Percentiles rank a stretch among this genome's conserved stretches.
Conservation (phyloP, 306 rosid genomes). For the Cicer arietinum region DNA sequence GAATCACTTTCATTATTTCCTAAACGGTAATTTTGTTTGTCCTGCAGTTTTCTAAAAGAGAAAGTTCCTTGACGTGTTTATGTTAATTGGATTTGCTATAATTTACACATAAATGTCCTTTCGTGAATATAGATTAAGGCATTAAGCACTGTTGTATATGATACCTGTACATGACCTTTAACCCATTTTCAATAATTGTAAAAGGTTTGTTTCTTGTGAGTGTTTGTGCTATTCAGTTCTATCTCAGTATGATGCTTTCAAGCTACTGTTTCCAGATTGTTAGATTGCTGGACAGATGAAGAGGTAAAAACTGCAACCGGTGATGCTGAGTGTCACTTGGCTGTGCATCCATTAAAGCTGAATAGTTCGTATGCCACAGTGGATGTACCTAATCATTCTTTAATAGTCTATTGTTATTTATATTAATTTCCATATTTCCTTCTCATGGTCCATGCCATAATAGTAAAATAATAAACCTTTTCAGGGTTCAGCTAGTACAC, state of each 20-base stretch:
- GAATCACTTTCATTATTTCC: slow-evolving; percentile 13
- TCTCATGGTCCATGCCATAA: slow-evolving; percentile 11
- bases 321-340: slow-evolving; percentile 57
- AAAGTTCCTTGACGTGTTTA: not conserved
- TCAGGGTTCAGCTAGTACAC: slow-evolving; percentile 71
- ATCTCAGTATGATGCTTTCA: slow-evolving; percentile 34
- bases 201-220: slow-evolving; percentile 13
- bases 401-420: slow-evolving; percentile 20
- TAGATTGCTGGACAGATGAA: slow-evolving; percentile 68
- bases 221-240: slow-evolving; percentile 36
- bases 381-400: slow-evolving; percentile 52
- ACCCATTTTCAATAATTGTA: slow-evolving; percentile 8
- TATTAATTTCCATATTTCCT: slow-evolving; percentile 7
- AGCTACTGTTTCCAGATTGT: slow-evolving; percentile 57
- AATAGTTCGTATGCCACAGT: slow-evolving; percentile 77
- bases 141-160: slow-evolving; percentile 8
- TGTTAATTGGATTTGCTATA: not conserved
- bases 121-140: slow-evolving; percentile 13
- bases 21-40: slow-evolving; percentile 19
- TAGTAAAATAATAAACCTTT: slow-evolving; percentile 30
- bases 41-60: not conserved
- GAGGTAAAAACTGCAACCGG: slow-evolving; percentile 78
- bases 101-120: slow-evolving; percentile 17
- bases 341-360: slow-evolving; percentile 74
- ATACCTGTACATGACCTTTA: slow-evolving; percentile 23